Evolutionary conservation across 805 yeast genomes (phyloP).

Genomic region (Metschnikowia similis): DNA sequence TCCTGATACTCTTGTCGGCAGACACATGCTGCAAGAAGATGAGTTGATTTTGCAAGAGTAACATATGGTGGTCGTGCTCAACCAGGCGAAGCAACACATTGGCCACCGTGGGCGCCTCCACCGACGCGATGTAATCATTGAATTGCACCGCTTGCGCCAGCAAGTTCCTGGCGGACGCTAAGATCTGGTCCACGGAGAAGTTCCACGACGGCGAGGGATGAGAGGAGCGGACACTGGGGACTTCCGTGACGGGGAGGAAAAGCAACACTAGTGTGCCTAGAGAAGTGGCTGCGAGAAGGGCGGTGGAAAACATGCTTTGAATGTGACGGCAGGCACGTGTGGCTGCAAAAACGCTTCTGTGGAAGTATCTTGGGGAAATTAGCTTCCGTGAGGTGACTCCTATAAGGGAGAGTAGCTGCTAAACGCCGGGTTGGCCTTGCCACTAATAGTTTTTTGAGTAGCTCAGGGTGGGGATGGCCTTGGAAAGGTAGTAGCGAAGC

Average conservation of each 20-base stretch:
- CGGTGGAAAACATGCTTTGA: neutral
- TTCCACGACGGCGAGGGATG: slow-evolving; percentile 49
- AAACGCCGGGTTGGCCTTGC: too few species aligned
- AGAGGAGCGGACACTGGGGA: slow-evolving; percentile 1
- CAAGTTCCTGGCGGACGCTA: slow-evolving; percentile 32
- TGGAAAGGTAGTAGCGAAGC: too few species aligned
- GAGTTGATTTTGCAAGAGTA: slow-evolving; percentile 46
- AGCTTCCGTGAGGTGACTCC: too few species aligned
- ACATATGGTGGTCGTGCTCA: slow-evolving; percentile 45
- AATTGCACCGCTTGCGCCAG: slow-evolving; percentile 42
- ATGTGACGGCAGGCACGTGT: neutral
- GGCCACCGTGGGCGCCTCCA: slow-evolving; percentile 51
- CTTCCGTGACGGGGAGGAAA: neutral
- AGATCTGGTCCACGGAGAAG: slow-evolving; percentile 50
- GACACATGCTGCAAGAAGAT: slow-evolving; percentile 75
- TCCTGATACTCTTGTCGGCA: slow-evolving; percentile 57
- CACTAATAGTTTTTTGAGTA: too few species aligned
- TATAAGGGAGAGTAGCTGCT: too few species aligned
- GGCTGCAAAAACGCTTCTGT: neutral
- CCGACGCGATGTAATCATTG: slow-evolving; percentile 51
- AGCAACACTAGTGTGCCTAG: neutral
- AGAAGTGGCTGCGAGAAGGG: neutral
- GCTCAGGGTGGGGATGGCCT: too few species aligned
- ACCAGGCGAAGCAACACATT: slow-evolving; percentile 52
- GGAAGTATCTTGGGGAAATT: too few species aligned